Percentiles rank a stretch among this genome's conserved stretches.
phyloP scores from a whole-genome alignment of 163 green algal species.

The Coccomyxa subellipsoidea region DNA sequence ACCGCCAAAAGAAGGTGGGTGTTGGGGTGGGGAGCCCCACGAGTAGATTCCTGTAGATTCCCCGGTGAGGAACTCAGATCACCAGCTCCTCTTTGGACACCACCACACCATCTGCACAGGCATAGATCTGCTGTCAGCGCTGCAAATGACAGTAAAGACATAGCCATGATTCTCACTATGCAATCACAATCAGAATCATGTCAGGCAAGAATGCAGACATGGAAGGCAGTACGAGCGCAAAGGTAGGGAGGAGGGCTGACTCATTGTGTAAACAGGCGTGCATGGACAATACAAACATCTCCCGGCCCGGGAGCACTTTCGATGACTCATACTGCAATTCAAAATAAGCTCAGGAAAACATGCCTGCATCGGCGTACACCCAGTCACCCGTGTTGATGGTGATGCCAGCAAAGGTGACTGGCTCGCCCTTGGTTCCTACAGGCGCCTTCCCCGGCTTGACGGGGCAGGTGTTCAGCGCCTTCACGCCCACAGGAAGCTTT shows the following conservation, averaged over 20 bases:
- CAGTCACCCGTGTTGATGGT: conserved; percentile 77
- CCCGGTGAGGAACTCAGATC: no score
- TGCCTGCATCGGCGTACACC: conserved; percentile 76
- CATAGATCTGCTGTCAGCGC: not conserved
- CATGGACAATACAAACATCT: no score
- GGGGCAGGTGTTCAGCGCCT: conserved; percentile 86
- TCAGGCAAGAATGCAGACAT: not conserved
- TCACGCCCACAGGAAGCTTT: conserved; percentile 84
- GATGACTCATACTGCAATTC: not conserved
- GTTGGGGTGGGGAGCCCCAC: no score
- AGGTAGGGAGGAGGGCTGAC: not conserved
- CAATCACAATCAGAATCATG: not conserved
- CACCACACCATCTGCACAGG: not conserved
- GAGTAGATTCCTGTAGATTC: no score
- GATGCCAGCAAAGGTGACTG: conserved; percentile 79
- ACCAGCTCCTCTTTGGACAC: not conserved
- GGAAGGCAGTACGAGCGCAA: no score
- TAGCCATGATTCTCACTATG: not conserved
- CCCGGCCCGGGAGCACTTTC: no score
- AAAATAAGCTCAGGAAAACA: not conserved
- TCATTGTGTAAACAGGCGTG: not conserved
- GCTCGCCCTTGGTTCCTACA: conserved; percentile 77
- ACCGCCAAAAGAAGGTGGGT: no score
- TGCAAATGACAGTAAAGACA: not conserved
- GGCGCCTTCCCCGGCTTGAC: conserved; percentile 93